phyloP scores from a whole-genome alignment of 139 green algal genomes.

The Eudorina sp. region DNA sequence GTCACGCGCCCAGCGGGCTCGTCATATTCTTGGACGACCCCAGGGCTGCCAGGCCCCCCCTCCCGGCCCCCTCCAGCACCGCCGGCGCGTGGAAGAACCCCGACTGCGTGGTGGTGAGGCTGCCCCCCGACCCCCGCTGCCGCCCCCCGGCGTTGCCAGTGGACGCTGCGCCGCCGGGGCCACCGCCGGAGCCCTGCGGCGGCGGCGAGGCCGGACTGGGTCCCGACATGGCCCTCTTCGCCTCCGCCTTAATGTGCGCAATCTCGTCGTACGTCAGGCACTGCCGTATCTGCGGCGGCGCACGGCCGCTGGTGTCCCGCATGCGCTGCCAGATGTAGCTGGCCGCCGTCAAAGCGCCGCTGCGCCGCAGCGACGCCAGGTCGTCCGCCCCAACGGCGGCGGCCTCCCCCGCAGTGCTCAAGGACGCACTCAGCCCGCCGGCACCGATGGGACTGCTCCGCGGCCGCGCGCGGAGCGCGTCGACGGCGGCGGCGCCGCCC shows the following conservation, averaged over 20 bases:
- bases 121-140: not conserved
- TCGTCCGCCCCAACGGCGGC: not conserved
- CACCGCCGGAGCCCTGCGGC: not conserved
- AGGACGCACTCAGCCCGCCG: not conserved
- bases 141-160: not conserved
- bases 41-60: not conserved
- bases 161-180: not conserved
- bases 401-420: not conserved
- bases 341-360: conserved; percentile 45
- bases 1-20: not conserved
- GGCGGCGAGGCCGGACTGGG: not conserved
- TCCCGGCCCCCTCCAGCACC: not conserved
- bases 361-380: not conserved
- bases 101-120: not conserved
- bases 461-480: not conserved
- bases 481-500: not conserved
- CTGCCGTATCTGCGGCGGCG: conserved; percentile 50
- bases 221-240: not conserved
- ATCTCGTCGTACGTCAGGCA: conserved; percentile 61
- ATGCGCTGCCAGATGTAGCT: conserved; percentile 51
- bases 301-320: conserved; percentile 5
- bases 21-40: not conserved
- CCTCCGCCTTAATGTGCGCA: conserved; percentile 24
- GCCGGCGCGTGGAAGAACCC: not conserved
- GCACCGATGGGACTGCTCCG: not conserved